A percentile compares a stretch with the other conserved stretches of the same genome.
Conservation (phyloP, 164 flowering plant species). For the Paratinospora sagittata region DNA sequence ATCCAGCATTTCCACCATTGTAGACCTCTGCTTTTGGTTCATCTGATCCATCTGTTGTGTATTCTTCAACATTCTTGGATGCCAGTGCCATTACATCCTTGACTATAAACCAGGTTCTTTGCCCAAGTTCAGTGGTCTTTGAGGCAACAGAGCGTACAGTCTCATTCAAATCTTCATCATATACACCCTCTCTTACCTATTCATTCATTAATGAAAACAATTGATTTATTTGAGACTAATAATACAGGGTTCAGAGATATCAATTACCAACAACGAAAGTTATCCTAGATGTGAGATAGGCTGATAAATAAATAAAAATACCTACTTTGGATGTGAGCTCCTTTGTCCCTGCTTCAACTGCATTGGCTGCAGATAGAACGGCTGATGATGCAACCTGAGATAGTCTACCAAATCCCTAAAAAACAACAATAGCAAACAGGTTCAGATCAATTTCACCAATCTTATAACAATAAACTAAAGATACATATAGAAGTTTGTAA, state of each 20-base stretch:
- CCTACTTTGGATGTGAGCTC: constrained; percentile 24
- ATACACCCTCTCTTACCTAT: constrained; percentile 20
- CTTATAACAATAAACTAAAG: too few relatives aligned
- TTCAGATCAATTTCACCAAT: too few relatives aligned
- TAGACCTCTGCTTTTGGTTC: background rate
- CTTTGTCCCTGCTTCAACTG: constrained; percentile 20
- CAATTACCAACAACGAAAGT: too few relatives aligned
- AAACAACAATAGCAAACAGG: constrained; percentile 9
- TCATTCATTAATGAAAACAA: background rate
- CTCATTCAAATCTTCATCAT: constrained; percentile 18
- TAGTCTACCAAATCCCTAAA: constrained; percentile 20
- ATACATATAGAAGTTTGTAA: too few relatives aligned
- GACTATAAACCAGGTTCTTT: constrained; percentile 21
- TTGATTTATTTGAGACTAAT: background rate
- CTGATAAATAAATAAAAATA: too few relatives aligned
- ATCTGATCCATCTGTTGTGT: constrained; percentile 9
- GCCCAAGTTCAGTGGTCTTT: constrained; percentile 20
- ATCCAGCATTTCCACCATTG: background rate
- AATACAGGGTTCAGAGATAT: background rate
- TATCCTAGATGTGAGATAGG: too few relatives aligned
- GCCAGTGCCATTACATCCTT: constrained; percentile 21
- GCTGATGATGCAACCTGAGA: constrained; percentile 18
- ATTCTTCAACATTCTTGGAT: constrained; percentile 19
- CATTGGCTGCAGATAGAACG: constrained; percentile 18
- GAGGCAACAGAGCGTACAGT: constrained; percentile 16